Evolutionary conservation across 2,329 filamentous ascomycete species (phyloP).

Genomic region (Aureobasidium sp.): DNA sequence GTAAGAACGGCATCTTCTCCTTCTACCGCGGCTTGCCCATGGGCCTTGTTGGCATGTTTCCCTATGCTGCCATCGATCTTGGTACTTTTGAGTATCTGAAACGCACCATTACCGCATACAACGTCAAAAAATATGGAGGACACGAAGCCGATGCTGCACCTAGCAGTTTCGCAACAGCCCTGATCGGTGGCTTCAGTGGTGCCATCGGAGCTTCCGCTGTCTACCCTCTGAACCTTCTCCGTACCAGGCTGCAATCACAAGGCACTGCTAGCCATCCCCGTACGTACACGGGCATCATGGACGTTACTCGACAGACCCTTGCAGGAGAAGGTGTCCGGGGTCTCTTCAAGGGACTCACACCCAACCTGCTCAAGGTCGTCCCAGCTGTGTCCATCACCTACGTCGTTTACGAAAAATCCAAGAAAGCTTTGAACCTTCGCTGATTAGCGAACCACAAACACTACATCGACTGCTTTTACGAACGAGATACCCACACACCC

Average conservation of each 20-base stretch:
- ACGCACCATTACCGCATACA: constrained; percentile 57
- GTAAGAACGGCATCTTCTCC: constrained; percentile 60
- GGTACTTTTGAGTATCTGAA: constrained; percentile 94
- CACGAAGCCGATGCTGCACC: constrained; percentile 73
- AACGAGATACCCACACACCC: constrained; percentile 11
- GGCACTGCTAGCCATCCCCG: constrained; percentile 85
- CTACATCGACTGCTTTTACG: not conserved
- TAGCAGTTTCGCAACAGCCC: constrained; percentile 73
- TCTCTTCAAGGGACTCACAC: constrained; percentile 89
- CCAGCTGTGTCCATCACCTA: constrained; percentile 90
- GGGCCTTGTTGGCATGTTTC: constrained; percentile 93
- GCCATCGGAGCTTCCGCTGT: constrained; percentile 89
- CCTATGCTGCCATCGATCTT: constrained; percentile 93
- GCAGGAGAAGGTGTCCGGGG: constrained; percentile 74
- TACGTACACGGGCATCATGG: constrained; percentile 83
- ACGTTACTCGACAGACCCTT: constrained; percentile 77
- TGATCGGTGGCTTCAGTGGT: constrained; percentile 84
- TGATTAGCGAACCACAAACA: constrained; percentile 9
- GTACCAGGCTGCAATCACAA: constrained; percentile 87
- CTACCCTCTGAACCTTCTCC: constrained; percentile 87
- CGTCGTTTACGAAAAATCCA: constrained; percentile 86
- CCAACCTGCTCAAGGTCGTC: constrained; percentile 91
- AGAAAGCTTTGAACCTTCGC: constrained; percentile 50
- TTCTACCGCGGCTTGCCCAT: constrained; percentile 92
- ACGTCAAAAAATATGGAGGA: constrained; percentile 58